Base-by-base conservation (phyloP, 208 protist species). In the Trypanosoma boissoni region DNA sequence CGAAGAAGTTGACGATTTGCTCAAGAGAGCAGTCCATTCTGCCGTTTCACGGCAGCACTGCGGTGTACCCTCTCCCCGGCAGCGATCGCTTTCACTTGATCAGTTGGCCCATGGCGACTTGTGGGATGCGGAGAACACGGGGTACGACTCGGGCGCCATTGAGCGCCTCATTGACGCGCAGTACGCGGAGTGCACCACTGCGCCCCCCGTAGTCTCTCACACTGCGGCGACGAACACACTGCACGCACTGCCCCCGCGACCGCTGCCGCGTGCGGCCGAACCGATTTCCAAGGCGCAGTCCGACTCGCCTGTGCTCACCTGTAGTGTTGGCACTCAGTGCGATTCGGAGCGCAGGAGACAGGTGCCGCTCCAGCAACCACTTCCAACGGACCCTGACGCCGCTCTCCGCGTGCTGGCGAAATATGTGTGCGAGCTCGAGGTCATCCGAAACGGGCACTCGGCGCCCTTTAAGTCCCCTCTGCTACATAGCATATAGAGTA, bases 111-210 rank as follows among this genome's bases (percentile, higher is more conserved):
- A 36, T 5, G 41, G 24, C 0, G 54, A 49, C 18, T n/a, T n/a
- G n/a, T n/a, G n/a, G n/a, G n/a, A n/a, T n/a, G n/a, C n/a, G n/a
- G n/a, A n/a, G n/a, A n/a, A n/a, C n/a, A n/a, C n/a, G n/a, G 27
- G 24, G 9, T 27, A 53, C 27, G 56, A 52, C 5, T 5, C 45
- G 44, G 44, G 31, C 3, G 42, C 43, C 16, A 32, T 66, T 49
- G 46, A 55, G 29, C 49, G 59, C 20, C 37, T 66, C 18, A 48
- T 58, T 29, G 37, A 50, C 31, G 5, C 46, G 44, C 59, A 66
- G 32, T 51, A 62, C 26, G 32, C 26, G 2, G 4, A 9, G 6
- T 46, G 16, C 2, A 49, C 12, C 23, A 46, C 16, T 9, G 41
- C 34, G 37, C 16, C 41, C 2, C 16, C 14, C 23, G n/a, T 16